phyloP scores from a whole-genome alignment of 108 stramenopile genomes.

The Nannochloropsis gaditana region DNA sequence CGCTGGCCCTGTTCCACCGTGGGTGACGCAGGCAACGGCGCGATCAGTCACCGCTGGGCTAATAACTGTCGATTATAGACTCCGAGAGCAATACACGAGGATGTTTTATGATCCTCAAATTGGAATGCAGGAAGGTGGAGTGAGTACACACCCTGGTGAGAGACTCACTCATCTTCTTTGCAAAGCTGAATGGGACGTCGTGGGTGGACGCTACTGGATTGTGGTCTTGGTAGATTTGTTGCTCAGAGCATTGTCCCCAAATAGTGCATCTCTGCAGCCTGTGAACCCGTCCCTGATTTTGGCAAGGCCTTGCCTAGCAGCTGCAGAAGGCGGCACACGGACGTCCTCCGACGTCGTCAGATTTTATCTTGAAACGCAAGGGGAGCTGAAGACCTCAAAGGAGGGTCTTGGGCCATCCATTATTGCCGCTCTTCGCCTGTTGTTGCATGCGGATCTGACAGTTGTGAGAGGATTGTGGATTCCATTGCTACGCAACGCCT shows the following conservation, averaged over 20 bases:
- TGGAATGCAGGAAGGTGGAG: background rate
- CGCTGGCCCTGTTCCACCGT: background rate
- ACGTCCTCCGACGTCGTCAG: background rate
- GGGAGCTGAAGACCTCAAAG: background rate
- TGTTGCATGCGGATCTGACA: constrained; percentile 41
- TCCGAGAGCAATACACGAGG: background rate
- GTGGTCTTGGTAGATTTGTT: background rate
- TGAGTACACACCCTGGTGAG: background rate
- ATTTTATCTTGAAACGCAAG: background rate
- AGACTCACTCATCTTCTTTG: background rate
- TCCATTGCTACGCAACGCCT: constrained; percentile 27
- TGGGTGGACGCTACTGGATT: background rate
- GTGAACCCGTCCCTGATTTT: background rate
- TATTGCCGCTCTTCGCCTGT: constrained; percentile 30
- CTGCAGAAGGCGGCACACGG: constrained; percentile 21
- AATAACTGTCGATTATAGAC: constrained; percentile 9
- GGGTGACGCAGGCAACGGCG: background rate
- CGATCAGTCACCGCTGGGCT: background rate
- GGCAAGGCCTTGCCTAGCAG: background rate
- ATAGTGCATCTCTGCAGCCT: background rate
- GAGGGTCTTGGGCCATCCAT: constrained; percentile 21
- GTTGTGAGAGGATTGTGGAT: constrained; percentile 32
- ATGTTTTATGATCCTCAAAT: background rate
- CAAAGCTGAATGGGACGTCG: constrained; percentile 8
- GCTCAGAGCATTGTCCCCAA: background rate